A percentile compares a stretch with the other conserved stretches of the same genome.
Conservation (phyloP, 208 protist species). For the Trypanosoma rangeli region DNA sequence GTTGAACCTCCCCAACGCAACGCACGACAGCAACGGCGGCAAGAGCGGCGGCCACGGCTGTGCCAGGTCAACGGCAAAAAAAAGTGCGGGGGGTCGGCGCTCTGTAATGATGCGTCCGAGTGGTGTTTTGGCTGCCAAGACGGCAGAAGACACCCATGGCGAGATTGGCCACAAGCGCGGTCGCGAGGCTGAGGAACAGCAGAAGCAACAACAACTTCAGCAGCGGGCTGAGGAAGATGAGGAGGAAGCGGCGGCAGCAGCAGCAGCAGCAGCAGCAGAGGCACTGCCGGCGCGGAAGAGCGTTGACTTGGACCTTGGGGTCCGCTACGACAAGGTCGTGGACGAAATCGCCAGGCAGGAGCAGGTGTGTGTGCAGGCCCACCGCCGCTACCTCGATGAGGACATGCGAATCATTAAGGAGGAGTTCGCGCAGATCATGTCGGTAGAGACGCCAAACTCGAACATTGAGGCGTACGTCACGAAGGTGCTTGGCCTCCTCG, state of each 20-base stretch:
- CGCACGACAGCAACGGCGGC: neutral
- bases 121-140: constrained; percentile 6
- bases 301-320: constrained; percentile 22
- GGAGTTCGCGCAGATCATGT: constrained; percentile 33
- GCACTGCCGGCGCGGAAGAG: constrained; percentile 6
- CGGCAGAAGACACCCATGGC: neutral
- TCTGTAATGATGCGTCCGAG: constrained; percentile 20
- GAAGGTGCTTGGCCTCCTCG: constrained; percentile 17
- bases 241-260: neutral
- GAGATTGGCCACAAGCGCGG: constrained; percentile 16
- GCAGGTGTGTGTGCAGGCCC: constrained; percentile 22
- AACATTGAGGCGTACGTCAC: constrained; percentile 29
- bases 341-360: constrained; percentile 30
- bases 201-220: constrained; percentile 5
- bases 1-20: constrained; percentile 3
- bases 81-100: neutral
- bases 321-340: constrained; percentile 27
- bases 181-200: constrained; percentile 12
- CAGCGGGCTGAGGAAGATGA: neutral
- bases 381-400: constrained; percentile 27
- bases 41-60: neutral
- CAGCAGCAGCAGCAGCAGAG: neutral
- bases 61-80: neutral
- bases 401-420: constrained; percentile 32
- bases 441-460: constrained; percentile 32